These are phyloP conservation scores for Ganoderma lucidum DNA, from an alignment of 1,284 basidiomycete species.

Conservation along the genomic window DNA sequence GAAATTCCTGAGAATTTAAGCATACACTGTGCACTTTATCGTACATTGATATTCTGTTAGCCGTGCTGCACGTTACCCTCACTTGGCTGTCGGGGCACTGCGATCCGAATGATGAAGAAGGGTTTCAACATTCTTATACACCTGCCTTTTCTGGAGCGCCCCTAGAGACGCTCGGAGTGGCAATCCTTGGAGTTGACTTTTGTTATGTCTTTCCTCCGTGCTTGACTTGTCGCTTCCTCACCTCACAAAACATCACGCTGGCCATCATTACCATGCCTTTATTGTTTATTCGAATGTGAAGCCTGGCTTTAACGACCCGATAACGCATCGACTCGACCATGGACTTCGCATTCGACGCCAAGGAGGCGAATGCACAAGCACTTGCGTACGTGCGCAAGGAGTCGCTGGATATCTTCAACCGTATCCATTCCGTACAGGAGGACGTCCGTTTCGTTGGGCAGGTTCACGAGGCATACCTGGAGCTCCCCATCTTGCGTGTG, in stretches of 20 bases:
- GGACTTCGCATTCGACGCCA: constrained; percentile 16
- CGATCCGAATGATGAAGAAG: neutral
- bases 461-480: constrained; percentile 63
- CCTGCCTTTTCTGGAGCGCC: neutral
- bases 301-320: neutral
- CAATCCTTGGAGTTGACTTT: neutral
- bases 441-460: constrained; percentile 76
- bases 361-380: constrained; percentile 36
- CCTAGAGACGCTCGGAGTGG: neutral
- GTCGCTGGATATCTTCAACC: constrained; percentile 82
- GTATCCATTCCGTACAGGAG: constrained; percentile 84
- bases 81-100: neutral
- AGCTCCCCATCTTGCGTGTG: constrained; percentile 74
- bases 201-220: neutral
- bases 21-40: neutral
- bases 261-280: constrained; percentile 13
- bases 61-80: neutral
- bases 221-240: neutral
- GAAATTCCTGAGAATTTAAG: neutral
- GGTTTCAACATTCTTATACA: neutral
- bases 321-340: neutral
- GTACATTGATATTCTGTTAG: neutral
- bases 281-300: constrained; percentile 23
- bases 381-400: constrained; percentile 67
- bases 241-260: neutral